phyloP scores from a whole-genome alignment of 345 rosid species.

The Mercurialis annua region DNA sequence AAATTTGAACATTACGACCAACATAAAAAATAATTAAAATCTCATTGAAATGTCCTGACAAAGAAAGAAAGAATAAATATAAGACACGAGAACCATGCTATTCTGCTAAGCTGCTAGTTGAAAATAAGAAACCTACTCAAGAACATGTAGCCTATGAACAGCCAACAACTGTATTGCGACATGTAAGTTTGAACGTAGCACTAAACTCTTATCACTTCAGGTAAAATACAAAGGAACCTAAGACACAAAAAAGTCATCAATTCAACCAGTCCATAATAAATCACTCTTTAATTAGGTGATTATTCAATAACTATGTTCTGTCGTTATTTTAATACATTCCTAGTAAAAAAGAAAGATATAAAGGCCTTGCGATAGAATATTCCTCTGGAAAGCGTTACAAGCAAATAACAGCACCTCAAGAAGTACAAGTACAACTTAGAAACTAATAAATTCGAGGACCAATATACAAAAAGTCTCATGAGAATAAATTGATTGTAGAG shows the following conservation, averaged over 20 bases:
- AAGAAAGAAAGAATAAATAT: not conserved
- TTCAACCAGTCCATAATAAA: slow-evolving; percentile 1
- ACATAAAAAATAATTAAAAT: not conserved
- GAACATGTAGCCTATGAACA: not conserved
- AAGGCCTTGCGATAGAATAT: not conserved
- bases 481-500: not conserved
- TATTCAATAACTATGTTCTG: not conserved
- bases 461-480: not conserved
- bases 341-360: not conserved
- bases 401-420: not conserved
- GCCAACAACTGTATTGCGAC: not conserved
- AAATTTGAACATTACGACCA: not conserved
- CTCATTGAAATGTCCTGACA: not conserved
- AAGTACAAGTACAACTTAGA: not conserved
- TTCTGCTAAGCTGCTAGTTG: not conserved
- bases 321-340: not conserved
- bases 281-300: not conserved
- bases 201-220: not conserved
- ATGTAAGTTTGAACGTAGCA: not conserved
- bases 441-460: not conserved
- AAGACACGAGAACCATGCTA: slow-evolving; percentile 1
- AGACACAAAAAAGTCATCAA: not conserved
- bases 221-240: not conserved
- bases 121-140: not conserved
- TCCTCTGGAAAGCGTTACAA: not conserved